Evolutionary conservation across 495 filamentous ascomycete species (phyloP).

Genomic region (Penicillium silybi): DNA sequence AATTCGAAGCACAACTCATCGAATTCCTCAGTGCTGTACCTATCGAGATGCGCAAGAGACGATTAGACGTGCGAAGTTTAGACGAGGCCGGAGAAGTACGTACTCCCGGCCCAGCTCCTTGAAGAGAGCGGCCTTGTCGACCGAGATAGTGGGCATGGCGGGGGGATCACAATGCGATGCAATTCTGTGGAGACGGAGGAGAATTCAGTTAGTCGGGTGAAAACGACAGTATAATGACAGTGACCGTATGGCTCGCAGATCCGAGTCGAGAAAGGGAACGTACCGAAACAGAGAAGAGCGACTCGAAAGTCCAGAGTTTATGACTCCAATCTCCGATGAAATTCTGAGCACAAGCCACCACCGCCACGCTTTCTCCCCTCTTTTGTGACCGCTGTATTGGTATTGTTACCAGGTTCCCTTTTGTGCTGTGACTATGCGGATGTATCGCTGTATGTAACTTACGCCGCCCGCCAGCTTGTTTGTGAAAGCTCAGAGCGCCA

Average conservation of each 20-base stretch:
- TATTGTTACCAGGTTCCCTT: slow-evolving; percentile 15
- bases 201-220: background rate
- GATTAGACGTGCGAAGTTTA: background rate
- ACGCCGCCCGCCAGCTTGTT: slow-evolving; percentile 16
- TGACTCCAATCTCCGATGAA: slow-evolving; percentile 24
- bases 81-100: slow-evolving; percentile 23
- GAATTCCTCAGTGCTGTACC: slow-evolving; percentile 89
- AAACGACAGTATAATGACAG: background rate
- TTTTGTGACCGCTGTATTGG: slow-evolving; percentile 16
- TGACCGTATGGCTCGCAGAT: background rate
- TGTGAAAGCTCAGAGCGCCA: slow-evolving; percentile 14
- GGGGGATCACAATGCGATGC: slow-evolving; percentile 28
- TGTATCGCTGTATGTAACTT: slow-evolving; percentile 22
- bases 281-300: slow-evolving; percentile 3
- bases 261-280: background rate
- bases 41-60: slow-evolving; percentile 26
- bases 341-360: slow-evolving; percentile 29
- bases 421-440: background rate
- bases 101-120: slow-evolving; percentile 86
- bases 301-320: slow-evolving; percentile 8
- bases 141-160: slow-evolving; percentile 80
- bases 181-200: slow-evolving; percentile 6
- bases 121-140: slow-evolving; percentile 93
- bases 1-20: slow-evolving; percentile 99
- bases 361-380: slow-evolving; percentile 25